A percentile compares a stretch with the other conserved stretches of the same genome.
phyloP scores from a whole-genome alignment of 345 rosid genomes.

The Salix udensis region DNA sequence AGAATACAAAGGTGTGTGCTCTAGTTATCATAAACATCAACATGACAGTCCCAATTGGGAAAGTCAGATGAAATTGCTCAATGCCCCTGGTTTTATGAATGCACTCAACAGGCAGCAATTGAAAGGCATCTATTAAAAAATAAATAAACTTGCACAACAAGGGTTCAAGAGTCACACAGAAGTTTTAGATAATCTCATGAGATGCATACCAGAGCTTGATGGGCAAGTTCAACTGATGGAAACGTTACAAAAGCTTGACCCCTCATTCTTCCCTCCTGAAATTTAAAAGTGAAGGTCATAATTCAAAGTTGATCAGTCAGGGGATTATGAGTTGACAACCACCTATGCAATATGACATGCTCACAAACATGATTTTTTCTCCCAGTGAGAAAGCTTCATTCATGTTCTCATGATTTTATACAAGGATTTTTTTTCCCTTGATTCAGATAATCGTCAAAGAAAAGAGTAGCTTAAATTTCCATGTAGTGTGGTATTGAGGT shows the following conservation, averaged over 20 bases:
- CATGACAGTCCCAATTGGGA: neutral
- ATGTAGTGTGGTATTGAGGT: neutral
- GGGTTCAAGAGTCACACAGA: neutral
- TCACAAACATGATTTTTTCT: neutral
- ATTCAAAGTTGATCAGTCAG: neutral
- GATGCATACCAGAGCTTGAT: conserved; percentile 66
- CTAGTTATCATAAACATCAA: neutral
- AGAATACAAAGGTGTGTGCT: neutral
- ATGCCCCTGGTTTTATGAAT: neutral
- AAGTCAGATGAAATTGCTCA: neutral
- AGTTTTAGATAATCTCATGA: conserved; percentile 4
- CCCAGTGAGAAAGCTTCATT: neutral
- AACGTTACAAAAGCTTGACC: conserved; percentile 97
- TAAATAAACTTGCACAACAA: neutral
- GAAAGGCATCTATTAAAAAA: neutral
- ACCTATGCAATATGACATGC: neutral
- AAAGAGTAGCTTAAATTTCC: neutral
- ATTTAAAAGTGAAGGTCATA: conserved; percentile 2
- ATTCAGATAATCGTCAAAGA: neutral
- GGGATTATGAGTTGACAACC: neutral
- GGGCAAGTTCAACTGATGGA: conserved; percentile 85
- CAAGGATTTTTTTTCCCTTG: neutral
- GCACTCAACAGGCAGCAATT: neutral
- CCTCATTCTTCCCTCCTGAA: conserved; percentile 96
- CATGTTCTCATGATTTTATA: neutral